phyloP scores from a whole-genome alignment of 129 eudicot species.

The Apium graveolens region DNA sequence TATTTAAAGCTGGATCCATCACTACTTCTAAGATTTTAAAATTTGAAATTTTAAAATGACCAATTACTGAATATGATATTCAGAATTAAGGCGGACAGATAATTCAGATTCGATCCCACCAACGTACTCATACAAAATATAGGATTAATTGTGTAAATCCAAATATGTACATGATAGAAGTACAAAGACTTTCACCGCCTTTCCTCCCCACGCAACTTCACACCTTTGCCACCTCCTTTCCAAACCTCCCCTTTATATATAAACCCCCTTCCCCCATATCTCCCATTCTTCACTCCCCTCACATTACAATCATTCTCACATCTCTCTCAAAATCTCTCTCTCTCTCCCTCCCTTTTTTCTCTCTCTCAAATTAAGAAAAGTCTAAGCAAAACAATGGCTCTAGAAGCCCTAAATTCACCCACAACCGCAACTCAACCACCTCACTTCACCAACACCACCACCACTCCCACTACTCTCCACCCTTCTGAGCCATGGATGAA shows the following conservation, averaged over 20 bases:
- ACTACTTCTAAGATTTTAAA: too few species aligned
- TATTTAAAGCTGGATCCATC: too few species aligned
- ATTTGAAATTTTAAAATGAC: too few species aligned
- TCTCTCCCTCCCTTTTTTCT: too few species aligned
- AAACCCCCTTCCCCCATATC: background rate
- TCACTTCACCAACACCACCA: background rate
- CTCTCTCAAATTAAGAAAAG: too few species aligned
- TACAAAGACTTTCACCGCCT: conserved; percentile 2
- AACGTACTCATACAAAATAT: too few species aligned
- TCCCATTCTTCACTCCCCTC: background rate
- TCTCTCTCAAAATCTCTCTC: conserved; percentile 7
- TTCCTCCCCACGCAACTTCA: conserved; percentile 3
- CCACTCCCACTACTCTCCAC: background rate
- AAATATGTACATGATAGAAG: background rate
- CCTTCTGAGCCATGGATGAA: conserved; percentile 42
- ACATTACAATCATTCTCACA: background rate
- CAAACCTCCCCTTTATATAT: background rate
- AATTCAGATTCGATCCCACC: too few species aligned
- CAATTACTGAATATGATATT: too few species aligned
- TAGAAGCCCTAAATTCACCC: conserved; percentile 52
- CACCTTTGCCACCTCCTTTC: background rate
- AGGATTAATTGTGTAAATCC: too few species aligned
- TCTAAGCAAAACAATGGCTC: conserved; percentile 32
- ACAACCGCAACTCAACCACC: conserved; percentile 17
- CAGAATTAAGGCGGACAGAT: too few species aligned